phyloP scores from a whole-genome alignment of 441 rosid species.

The Adansonia rubrostipa region DNA sequence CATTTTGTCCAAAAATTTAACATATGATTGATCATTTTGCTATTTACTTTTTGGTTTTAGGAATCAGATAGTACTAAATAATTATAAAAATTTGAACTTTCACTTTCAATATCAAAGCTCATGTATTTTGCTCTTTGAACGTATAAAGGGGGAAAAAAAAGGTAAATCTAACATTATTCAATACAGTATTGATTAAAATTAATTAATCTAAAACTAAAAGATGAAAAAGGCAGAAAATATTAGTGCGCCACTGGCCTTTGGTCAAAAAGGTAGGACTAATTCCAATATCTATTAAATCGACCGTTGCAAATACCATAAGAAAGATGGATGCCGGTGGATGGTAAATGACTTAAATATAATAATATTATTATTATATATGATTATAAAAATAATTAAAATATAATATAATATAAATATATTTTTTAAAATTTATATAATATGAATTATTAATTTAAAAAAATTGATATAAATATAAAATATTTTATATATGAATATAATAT shows the following conservation, averaged over 20 bases:
- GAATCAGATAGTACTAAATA: neutral
- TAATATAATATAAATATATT: no score
- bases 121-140: neutral
- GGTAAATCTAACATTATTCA: neutral
- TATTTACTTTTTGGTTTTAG: neutral
- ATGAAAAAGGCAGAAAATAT: neutral
- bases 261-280: neutral
- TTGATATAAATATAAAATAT: no score
- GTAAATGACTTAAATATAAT: no score
- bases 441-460: no score
- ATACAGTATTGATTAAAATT: neutral
- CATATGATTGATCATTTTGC: neutral
- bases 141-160: neutral
- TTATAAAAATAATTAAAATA: no score
- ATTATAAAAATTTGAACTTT: neutral
- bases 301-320: constrained; percentile 16
- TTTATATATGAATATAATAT: no score
- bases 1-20: neutral
- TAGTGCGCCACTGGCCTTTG: neutral
- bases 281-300: neutral
- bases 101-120: no score
- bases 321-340: neutral
- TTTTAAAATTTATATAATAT: no score
- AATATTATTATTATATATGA: no score
- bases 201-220: neutral